phyloP scores from a whole-genome alignment of 441 rosid species.

The Corymbia calophylla region DNA sequence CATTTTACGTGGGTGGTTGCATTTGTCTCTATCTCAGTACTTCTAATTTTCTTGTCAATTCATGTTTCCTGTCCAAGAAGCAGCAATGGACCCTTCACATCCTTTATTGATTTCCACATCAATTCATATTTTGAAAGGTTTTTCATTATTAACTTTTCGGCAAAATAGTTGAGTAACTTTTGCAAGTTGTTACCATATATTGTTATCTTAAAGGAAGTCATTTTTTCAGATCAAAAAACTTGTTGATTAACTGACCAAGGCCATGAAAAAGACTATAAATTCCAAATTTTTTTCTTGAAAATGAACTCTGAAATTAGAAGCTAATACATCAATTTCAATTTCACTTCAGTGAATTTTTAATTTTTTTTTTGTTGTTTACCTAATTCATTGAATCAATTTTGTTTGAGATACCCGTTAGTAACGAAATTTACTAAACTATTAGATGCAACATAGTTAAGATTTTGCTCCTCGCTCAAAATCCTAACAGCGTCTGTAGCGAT shows the following conservation, averaged over 20 bases:
- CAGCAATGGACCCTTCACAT: not conserved
- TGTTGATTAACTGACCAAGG: not conserved
- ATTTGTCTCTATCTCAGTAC: not conserved
- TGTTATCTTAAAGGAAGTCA: not conserved
- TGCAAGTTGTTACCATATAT: not conserved
- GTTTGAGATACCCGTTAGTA: not conserved
- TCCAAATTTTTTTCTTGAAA: not conserved
- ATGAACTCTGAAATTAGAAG: not conserved
- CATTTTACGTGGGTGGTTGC: not conserved
- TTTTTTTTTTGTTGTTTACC: not conserved
- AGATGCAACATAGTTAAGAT: not conserved
- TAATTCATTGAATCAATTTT: not conserved
- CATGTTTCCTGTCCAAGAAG: not conserved
- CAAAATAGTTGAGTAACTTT: not conserved
- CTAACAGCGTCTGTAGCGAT: not conserved
- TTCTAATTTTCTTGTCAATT: not conserved
- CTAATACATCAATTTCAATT: not conserved
- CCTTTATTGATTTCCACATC: not conserved
- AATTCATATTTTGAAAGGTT: not conserved
- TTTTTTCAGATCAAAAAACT: not conserved
- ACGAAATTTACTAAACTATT: not conserved
- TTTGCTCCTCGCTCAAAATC: not conserved
- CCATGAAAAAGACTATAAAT: not conserved
- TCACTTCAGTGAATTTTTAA: not conserved
- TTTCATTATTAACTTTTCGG: not conserved